Base-by-base conservation (phyloP, 2,329 filamentous ascomycete species). In the Xylariaceae sp. region DNA sequence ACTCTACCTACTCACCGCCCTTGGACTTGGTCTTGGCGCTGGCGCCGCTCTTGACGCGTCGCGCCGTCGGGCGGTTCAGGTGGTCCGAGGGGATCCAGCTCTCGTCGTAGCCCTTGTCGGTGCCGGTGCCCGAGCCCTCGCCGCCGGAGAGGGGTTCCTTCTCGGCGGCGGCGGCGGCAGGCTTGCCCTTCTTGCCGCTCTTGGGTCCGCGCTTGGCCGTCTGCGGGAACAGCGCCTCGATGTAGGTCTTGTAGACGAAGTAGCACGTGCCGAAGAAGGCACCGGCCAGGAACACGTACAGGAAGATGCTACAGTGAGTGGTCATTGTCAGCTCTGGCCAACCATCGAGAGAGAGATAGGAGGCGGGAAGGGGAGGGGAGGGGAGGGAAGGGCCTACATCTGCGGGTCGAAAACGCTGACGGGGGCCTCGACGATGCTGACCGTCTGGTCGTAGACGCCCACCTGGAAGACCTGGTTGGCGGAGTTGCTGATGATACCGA, bases 201-300 rank as follows among this genome's bases (percentile, higher is more conserved):
- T 63, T 54, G 68, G 78, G 79, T 55, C 83, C 79, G 61, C 87
- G 85, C 80, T 91, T 90, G 65, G 23, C 23, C 4, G 89, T 87
- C 81, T 96, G 91, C 47, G 95, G 93, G 82, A 98, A 96, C 72
- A 99, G 89, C 14, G 92, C 88, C 69, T 92, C 90, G 77, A 99
- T 89, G 92, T 93, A 98, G 70, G 93, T 96, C 81, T 89, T 95
- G 85, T 99, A 99, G 79, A 97, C 91, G 77, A 96, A 96, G 86
- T 93, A 97, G 73, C 89, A 85, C 51, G 88, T 91, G 60, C 89
- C 92, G 63, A 78, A 86, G 73, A 96, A 96, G 61, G 82, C 84
- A 60, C 83, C 87, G 51, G 88, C 81, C 67, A 99, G 89, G 81
- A 98, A 88, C 73, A 96, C 82, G 81, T 98, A 98, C 61, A 99